Conservation (phyloP, 148 eudicot species). For the Diospyros kaki region DNA sequence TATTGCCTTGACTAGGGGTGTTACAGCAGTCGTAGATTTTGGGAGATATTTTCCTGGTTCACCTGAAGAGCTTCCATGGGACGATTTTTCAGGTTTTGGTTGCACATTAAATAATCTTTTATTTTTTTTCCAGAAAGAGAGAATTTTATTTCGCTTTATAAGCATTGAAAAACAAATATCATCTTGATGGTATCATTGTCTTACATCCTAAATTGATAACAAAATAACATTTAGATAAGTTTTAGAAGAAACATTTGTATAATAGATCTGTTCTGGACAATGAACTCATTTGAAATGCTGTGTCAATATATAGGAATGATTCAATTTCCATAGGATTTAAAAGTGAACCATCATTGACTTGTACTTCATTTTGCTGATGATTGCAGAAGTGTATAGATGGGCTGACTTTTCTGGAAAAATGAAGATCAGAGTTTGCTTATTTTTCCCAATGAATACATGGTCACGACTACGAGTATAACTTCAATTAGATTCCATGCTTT, state of each 20-base stretch:
- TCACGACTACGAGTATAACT: constrained; percentile 61
- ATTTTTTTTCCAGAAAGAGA: neutral
- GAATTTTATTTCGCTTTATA: neutral
- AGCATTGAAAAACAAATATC: neutral
- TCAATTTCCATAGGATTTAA: neutral
- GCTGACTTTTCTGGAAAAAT: constrained; percentile 67
- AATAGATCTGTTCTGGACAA: neutral
- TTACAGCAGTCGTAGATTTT: constrained; percentile 89
- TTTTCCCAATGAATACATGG: constrained; percentile 89
- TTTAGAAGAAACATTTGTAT: neutral
- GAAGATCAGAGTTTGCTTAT: constrained; percentile 82
- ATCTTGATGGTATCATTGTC: neutral
- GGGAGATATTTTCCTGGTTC: constrained; percentile 90
- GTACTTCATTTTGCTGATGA: constrained; percentile 11
- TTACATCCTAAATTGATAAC: neutral
- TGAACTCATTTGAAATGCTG: neutral
- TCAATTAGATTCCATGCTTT: neutral
- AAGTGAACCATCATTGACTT: neutral
- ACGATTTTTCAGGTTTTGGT: constrained; percentile 76
- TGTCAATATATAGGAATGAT: neutral
- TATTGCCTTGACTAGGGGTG: constrained; percentile 79
- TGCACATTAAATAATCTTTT: neutral
- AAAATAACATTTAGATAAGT: neutral
- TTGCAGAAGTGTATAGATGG: constrained; percentile 88
- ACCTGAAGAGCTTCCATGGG: constrained; percentile 70